Evolutionary conservation across 2,329 filamentous ascomycete species (phyloP).

Genomic region (Stachybotrys elegans): DNA sequence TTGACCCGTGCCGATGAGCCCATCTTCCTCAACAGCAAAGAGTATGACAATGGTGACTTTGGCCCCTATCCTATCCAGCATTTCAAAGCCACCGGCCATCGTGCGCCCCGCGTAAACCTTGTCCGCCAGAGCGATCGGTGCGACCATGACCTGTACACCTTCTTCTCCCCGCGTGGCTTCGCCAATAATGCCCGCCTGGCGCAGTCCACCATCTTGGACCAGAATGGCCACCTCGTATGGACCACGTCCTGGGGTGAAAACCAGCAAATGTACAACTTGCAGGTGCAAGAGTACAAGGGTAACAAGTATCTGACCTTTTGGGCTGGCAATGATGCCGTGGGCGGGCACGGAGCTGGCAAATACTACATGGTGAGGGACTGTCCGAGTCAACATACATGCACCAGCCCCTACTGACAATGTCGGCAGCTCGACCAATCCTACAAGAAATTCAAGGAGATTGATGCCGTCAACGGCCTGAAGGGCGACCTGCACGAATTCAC

Average conservation of each 20-base stretch:
- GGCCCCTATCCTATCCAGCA: slow-evolving; percentile 19
- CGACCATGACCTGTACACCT: slow-evolving; percentile 21
- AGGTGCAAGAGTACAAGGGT: slow-evolving; percentile 12
- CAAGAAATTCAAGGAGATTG: slow-evolving; percentile 3
- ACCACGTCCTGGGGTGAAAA: slow-evolving; percentile 28
- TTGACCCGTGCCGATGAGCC: slow-evolving; percentile 4
- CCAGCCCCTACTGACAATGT: too few species aligned
- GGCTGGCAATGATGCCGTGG: slow-evolving; percentile 19
- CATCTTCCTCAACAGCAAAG: slow-evolving; percentile 6
- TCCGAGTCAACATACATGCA: too few species aligned
- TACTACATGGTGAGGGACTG: slow-evolving; percentile 41
- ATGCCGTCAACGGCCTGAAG: slow-evolving; percentile 6
- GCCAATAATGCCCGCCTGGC: slow-evolving; percentile 21
- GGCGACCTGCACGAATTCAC: slow-evolving; percentile 35
- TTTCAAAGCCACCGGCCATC: slow-evolving; percentile 5
- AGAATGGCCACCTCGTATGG: slow-evolving; percentile 34
- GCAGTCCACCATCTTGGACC: slow-evolving; percentile 35
- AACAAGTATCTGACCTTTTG: slow-evolving; percentile 7
- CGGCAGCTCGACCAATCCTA: slow-evolving; percentile 8
- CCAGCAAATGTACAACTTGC: slow-evolving; percentile 18
- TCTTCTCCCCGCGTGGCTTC: slow-evolving; percentile 27
- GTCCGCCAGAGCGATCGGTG: slow-evolving; percentile 22
- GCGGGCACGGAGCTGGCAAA: slow-evolving; percentile 36
- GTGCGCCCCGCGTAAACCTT: slow-evolving; percentile 23
- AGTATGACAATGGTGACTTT: slow-evolving; percentile 17